Evolutionary conservation across 1,139 yeast genomes (phyloP).

Genomic region (Scheffersomyces stambukii): DNA sequence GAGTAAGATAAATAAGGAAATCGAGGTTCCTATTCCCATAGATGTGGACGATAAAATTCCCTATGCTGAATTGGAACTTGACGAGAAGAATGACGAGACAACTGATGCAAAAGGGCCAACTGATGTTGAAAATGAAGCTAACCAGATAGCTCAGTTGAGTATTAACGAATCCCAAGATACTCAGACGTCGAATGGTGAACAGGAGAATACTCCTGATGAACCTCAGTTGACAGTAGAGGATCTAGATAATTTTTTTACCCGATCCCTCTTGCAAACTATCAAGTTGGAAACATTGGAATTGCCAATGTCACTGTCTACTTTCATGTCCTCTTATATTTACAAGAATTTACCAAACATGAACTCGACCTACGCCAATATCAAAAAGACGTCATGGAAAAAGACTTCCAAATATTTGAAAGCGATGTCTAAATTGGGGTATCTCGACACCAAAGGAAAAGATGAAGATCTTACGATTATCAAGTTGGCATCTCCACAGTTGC

Average conservation of each 20-base stretch:
- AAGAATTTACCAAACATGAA: constrained; percentile 65
- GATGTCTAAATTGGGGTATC: constrained; percentile 70
- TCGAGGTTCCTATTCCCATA: constrained; percentile 41
- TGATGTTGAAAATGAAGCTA: constrained; percentile 3
- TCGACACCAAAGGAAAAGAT: constrained; percentile 68
- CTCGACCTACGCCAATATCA: constrained; percentile 57
- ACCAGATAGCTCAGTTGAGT: constrained; percentile 30
- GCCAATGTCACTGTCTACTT: constrained; percentile 68
- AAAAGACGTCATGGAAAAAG: constrained; percentile 87
- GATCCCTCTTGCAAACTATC: constrained; percentile 67
- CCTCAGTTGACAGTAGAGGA: constrained; percentile 52
- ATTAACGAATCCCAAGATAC: constrained; percentile 26
- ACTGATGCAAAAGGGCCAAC: constrained; percentile 5
- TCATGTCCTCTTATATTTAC: constrained; percentile 66
- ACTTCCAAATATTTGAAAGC: constrained; percentile 79
- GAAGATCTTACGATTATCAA: constrained; percentile 63
- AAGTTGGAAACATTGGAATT: constrained; percentile 51
- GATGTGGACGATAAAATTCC: constrained; percentile 22
- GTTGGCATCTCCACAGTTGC: constrained; percentile 41
- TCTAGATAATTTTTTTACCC: constrained; percentile 70
- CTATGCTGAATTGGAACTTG: constrained; percentile 13
- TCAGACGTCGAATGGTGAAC: background rate
- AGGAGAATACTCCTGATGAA: constrained; percentile 2
- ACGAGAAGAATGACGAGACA: constrained; percentile 12
- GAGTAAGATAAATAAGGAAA: constrained; percentile 39